Evolutionary conservation across 2,329 filamentous ascomycete species (phyloP).

Genomic region (Lasiodiplodia hormozganensis): DNA sequence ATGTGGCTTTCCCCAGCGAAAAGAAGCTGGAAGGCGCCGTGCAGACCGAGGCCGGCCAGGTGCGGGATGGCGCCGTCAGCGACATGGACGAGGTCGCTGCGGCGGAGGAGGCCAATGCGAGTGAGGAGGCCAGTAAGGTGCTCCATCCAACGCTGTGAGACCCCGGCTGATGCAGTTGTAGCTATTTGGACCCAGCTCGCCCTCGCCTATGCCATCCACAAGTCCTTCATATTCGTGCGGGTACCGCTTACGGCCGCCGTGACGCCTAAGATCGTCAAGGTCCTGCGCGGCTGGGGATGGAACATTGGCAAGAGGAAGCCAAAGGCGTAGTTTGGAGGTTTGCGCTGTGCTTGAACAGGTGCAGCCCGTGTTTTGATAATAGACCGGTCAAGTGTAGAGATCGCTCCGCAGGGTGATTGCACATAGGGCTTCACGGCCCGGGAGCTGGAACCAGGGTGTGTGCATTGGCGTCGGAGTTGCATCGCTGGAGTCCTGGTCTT

Average conservation of each 20-base stretch:
- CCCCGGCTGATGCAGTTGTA: constrained; percentile 39
- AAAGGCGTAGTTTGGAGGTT: constrained; percentile 34
- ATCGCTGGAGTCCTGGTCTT: background rate
- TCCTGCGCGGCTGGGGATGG: constrained; percentile 87
- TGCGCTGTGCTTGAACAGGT: background rate
- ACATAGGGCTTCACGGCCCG: background rate
- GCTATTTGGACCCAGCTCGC: constrained; percentile 84
- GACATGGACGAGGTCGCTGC: constrained; percentile 54
- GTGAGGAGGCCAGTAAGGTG: constrained; percentile 75
- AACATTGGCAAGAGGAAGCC: constrained; percentile 81
- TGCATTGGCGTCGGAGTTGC: background rate
- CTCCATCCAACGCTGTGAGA: background rate
- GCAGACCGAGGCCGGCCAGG: constrained; percentile 49
- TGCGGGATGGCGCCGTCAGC: constrained; percentile 41
- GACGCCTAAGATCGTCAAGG: constrained; percentile 92
- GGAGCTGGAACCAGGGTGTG: background rate
- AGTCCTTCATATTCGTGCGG: constrained; percentile 95
- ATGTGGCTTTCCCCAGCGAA: constrained; percentile 63
- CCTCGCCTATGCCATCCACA: constrained; percentile 95
- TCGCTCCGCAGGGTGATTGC: background rate
- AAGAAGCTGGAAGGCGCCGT: constrained; percentile 51
- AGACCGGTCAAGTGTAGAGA: background rate
- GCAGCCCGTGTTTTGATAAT: background rate
- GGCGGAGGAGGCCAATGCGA: constrained; percentile 68
- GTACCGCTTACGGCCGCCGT: constrained; percentile 90